phyloP scores from a whole-genome alignment of 2,329 filamentous ascomycete genomes.

The Colletotrichum musae region DNA sequence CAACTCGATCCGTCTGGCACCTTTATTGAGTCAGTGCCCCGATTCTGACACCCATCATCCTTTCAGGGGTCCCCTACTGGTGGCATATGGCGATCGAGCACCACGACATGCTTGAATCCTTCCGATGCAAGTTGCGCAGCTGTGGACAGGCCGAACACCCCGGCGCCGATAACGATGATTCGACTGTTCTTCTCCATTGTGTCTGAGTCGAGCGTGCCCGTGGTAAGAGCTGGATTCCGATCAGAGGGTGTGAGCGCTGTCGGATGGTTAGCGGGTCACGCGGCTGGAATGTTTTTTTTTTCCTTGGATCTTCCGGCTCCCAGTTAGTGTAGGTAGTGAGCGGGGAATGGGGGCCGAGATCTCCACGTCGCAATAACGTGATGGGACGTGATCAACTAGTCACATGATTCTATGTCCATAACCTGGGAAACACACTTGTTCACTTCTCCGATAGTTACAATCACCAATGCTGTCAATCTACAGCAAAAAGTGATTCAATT shows the following conservation, averaged over 20 bases:
- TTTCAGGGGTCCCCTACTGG: conserved; percentile 42
- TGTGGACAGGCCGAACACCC: conserved; percentile 49
- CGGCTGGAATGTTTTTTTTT: too few species aligned
- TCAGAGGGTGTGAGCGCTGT: not conserved
- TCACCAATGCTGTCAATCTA: too few species aligned
- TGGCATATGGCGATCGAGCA: conserved; percentile 52
- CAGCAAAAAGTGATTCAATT: too few species aligned
- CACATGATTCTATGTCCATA: too few species aligned
- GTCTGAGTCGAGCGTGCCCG: not conserved
- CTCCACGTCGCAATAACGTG: not conserved
- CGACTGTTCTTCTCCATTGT: conserved; percentile 11
- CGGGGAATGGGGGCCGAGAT: not conserved
- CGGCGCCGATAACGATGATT: conserved; percentile 48
- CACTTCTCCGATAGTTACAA: too few species aligned
- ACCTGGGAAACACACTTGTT: too few species aligned
- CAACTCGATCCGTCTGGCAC: conserved; percentile 54
- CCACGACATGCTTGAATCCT: conserved; percentile 51
- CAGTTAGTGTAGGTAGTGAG: not conserved
- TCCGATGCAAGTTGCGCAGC: conserved; percentile 45
- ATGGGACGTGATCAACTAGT: not conserved
- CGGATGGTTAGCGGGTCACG: too few species aligned
- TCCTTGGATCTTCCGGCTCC: not conserved
- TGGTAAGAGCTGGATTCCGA: not conserved
- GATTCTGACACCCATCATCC: not conserved
- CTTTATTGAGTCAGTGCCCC: not conserved